These are phyloP conservation scores for Apiospora saccharicola DNA, from an alignment of 2,329 filamentous ascomycete genomes.

Conservation along the genomic window DNA sequence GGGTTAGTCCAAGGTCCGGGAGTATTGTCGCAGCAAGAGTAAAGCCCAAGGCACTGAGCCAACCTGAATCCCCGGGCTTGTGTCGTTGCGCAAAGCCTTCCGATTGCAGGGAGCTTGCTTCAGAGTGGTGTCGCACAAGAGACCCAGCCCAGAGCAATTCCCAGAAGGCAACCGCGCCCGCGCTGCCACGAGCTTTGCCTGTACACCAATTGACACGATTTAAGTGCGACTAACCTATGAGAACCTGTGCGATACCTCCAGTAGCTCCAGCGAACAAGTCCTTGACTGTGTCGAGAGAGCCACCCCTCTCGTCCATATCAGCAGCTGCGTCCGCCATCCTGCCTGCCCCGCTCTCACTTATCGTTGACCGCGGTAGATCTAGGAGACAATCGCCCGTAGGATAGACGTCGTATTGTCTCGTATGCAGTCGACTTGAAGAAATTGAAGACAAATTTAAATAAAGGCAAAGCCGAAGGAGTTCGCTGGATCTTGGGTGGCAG, in stretches of 20 bases:
- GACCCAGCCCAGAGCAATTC: neutral
- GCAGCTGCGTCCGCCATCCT: constrained; percentile 43
- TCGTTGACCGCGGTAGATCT: neutral
- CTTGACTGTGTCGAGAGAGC: constrained; percentile 73
- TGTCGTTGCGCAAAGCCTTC: neutral
- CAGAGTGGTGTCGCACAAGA: neutral
- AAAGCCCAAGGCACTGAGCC: neutral
- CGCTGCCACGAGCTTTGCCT: neutral
- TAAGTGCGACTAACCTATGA: constrained; percentile 75
- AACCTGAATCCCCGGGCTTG: too few species aligned
- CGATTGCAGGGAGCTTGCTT: neutral
- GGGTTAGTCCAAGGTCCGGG: constrained; percentile 21
- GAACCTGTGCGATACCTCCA: constrained; percentile 91
- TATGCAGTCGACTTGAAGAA: neutral
- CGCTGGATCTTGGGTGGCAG: neutral
- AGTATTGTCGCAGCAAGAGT: neutral
- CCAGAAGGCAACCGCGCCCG: neutral
- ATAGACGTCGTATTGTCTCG: neutral
- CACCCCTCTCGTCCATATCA: constrained; percentile 42
- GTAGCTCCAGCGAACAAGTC: constrained; percentile 91
- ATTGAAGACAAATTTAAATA: neutral
- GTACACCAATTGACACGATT: constrained; percentile 28
- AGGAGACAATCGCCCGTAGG: neutral
- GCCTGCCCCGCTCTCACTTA: neutral
- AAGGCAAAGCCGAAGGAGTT: neutral